phyloP scores from a whole-genome alignment of 2,329 filamentous ascomycete genomes.

The Sarocladium oryzae region DNA sequence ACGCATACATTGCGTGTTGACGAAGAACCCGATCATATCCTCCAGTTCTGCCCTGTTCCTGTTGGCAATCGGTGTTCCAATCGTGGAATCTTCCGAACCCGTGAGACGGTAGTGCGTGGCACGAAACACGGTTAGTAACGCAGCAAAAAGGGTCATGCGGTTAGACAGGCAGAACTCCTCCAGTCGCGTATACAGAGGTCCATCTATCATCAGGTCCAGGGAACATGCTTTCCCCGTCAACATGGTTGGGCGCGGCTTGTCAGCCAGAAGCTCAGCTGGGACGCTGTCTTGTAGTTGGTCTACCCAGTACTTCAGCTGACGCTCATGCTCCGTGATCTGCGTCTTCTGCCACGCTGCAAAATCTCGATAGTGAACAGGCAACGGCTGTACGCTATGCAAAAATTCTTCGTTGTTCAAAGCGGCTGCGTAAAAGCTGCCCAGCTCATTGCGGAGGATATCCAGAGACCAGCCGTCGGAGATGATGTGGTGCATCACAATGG shows the following conservation, averaged over 20 bases:
- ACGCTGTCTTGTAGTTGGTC: slow-evolving; percentile 8
- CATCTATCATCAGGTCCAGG: neutral
- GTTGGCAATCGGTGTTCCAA: slow-evolving; percentile 17
- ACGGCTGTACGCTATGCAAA: slow-evolving; percentile 8
- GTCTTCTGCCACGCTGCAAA: slow-evolving; percentile 18
- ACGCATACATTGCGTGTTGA: slow-evolving; percentile 21
- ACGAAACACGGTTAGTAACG: slow-evolving; percentile 19
- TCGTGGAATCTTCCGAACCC: slow-evolving; percentile 15
- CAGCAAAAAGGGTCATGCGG: slow-evolving; percentile 10
- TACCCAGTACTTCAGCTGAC: slow-evolving; percentile 20
- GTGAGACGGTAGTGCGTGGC: slow-evolving; percentile 21
- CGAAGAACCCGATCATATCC: slow-evolving; percentile 20
- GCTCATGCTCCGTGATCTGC: neutral
- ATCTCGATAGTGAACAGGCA: slow-evolving; percentile 21
- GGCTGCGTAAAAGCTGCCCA: slow-evolving; percentile 16
- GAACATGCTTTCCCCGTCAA: too few relatives aligned
- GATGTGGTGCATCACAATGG: slow-evolving; percentile 23
- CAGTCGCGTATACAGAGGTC: slow-evolving; percentile 3
- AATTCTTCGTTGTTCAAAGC: slow-evolving; percentile 12
- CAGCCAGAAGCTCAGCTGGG: slow-evolving; percentile 8
- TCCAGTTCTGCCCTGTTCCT: slow-evolving; percentile 14
- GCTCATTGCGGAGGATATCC: slow-evolving; percentile 17
- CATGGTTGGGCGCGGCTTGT: neutral
- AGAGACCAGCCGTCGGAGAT: slow-evolving; percentile 24
- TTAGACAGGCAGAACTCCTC: slow-evolving; percentile 7